Evolutionary conservation across 1,284 basidiomycete species (phyloP).

Genomic region (Termitomyces sp.): DNA sequence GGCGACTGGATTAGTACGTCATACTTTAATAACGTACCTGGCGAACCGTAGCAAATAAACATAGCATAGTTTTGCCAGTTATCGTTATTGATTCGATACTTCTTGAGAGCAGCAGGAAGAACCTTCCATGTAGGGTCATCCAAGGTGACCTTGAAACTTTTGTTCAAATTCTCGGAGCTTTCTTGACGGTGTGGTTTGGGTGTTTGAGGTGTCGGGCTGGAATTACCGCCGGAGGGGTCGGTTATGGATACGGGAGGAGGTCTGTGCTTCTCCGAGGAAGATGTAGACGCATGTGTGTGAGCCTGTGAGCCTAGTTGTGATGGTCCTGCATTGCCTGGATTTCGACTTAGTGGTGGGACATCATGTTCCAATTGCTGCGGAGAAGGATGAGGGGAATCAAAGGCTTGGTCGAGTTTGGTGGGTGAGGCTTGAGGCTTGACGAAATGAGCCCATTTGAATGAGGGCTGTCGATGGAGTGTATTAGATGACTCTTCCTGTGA

Average conservation of each 20-base stretch:
- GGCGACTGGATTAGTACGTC: not conserved
- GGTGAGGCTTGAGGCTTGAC: slow-evolving; percentile 70
- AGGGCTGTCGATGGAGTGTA: slow-evolving; percentile 60
- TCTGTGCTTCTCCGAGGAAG: slow-evolving; percentile 23
- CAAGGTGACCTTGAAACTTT: slow-evolving; percentile 85
- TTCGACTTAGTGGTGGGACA: slow-evolving; percentile 33
- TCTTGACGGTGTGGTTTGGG: slow-evolving; percentile 55
- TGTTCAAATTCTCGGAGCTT: slow-evolving; percentile 66
- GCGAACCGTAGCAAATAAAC: slow-evolving; percentile 95
- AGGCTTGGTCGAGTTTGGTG: slow-evolving; percentile 53
- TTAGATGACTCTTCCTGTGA: slow-evolving; percentile 44
- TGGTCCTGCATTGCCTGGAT: slow-evolving; percentile 25
- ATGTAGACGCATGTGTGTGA: slow-evolving; percentile 14
- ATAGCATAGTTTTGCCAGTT: slow-evolving; percentile 99
- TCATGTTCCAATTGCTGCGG: slow-evolving; percentile 73
- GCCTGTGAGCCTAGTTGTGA: slow-evolving; percentile 23
- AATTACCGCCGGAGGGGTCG: slow-evolving; percentile 29
- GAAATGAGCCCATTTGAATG: slow-evolving; percentile 79
- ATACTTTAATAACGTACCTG: slow-evolving; percentile 50
- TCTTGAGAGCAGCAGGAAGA: slow-evolving; percentile 94
- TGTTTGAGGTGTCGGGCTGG: slow-evolving; percentile 30
- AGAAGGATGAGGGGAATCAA: slow-evolving; percentile 73
- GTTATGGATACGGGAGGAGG: slow-evolving; percentile 24
- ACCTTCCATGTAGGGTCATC: slow-evolving; percentile 99
- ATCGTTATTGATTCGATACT: slow-evolving; percentile 98